Percentiles rank a stretch among this genome's conserved stretches.
Evolutionary conservation across 2,329 filamentous ascomycete genomes (phyloP).

Genomic region (Microcera coccophila): DNA sequence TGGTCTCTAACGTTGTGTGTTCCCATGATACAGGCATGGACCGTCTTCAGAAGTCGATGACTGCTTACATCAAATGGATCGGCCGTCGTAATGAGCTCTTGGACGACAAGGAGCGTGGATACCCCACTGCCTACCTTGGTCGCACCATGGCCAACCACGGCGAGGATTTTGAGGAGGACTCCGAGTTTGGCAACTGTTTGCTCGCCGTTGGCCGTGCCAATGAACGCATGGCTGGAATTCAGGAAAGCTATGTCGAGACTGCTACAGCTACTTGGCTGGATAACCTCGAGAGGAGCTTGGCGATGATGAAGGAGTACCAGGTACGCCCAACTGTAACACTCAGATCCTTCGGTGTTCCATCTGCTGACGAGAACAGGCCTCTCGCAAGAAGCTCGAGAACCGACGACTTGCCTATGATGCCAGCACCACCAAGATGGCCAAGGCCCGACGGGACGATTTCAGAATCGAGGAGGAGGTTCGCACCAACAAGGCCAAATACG

Average conservation of each 20-base stretch:
- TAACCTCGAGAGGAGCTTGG: conserved; percentile 80
- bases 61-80: conserved; percentile 79
- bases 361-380: conserved; percentile 41
- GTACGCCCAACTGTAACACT: conserved; percentile 43
- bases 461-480: conserved; percentile 88
- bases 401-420: conserved; percentile 88
- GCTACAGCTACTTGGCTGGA: conserved; percentile 84
- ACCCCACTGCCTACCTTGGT: conserved; percentile 76
- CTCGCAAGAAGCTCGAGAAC: conserved; percentile 91
- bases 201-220: conserved; percentile 77
- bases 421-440: conserved; percentile 84
- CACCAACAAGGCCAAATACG: conserved; percentile 89
- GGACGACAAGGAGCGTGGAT: conserved; percentile 82
- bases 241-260: conserved; percentile 76
- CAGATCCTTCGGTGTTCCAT: not conserved
- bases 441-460: conserved; percentile 91
- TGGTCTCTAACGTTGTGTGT: conserved; percentile 10
- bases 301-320: conserved; percentile 98
- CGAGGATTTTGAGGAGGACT: conserved; percentile 87
- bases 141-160: conserved; percentile 83
- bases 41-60: conserved; percentile 81
- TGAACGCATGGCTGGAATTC: conserved; percentile 78
- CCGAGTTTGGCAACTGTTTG: conserved; percentile 85
- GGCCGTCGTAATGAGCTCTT: conserved; percentile 73
- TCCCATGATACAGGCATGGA: conserved; percentile 68